These are phyloP conservation scores for Sarcodon aspratus DNA, from an alignment of 768 basidiomycete species.

Conservation along the genomic window DNA sequence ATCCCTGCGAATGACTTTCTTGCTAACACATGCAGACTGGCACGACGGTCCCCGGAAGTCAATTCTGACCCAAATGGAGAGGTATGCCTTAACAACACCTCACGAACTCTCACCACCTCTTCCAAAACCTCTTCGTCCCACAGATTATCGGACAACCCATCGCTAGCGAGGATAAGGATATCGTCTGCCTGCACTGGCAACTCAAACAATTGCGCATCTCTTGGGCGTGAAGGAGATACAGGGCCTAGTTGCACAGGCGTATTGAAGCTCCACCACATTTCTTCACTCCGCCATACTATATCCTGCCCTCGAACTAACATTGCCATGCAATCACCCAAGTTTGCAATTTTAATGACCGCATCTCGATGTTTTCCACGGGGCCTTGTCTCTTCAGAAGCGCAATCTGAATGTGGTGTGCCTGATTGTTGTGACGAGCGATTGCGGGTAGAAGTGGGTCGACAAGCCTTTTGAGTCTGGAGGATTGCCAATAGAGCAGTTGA, in stretches of 20 bases:
- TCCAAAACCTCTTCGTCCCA: constrained; percentile 86
- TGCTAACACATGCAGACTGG: constrained; percentile 18
- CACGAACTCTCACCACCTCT: constrained; percentile 35
- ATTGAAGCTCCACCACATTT: constrained; percentile 88
- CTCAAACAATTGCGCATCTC: constrained; percentile 57
- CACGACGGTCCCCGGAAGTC: not conserved
- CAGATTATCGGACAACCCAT: constrained; percentile 78
- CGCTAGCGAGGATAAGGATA: constrained; percentile 71
- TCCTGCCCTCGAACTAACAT: constrained; percentile 73
- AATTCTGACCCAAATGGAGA: not conserved
- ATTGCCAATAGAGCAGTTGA: constrained; percentile 61
- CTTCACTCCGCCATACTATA: constrained; percentile 78
- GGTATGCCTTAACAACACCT: not conserved
- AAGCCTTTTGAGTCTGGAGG: constrained; percentile 30
- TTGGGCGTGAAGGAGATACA: constrained; percentile 46
- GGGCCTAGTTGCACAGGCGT: constrained; percentile 58
- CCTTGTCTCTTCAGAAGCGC: constrained; percentile 19
- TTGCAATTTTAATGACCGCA: constrained; percentile 70
- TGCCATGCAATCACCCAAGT: constrained; percentile 81
- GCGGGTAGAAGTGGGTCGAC: not conserved
- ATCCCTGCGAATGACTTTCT: constrained; percentile 51
- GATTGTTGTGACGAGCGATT: constrained; percentile 1
- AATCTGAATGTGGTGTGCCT: constrained; percentile 22
- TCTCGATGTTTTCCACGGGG: constrained; percentile 18
- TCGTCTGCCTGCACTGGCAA: constrained; percentile 63